Conservation (phyloP, 2,329 filamentous ascomycete genomes). For the Penicillium sp. region DNA sequence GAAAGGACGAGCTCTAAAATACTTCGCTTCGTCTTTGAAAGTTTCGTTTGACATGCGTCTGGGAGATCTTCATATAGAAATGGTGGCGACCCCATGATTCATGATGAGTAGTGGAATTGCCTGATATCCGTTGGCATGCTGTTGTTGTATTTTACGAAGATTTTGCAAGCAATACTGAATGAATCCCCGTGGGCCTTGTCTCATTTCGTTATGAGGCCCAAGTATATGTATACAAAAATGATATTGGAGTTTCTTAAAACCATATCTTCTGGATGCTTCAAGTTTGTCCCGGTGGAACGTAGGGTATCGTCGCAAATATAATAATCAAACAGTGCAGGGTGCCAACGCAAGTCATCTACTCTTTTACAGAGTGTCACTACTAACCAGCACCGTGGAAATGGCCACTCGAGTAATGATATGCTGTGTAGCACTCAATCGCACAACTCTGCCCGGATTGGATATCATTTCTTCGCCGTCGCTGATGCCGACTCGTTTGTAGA, state of each 20-base stretch:
- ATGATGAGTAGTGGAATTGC: constrained; percentile 8
- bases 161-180: background rate
- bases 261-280: background rate
- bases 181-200: background rate
- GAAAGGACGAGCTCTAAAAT: constrained; percentile 73
- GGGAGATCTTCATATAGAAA: background rate
- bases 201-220: background rate
- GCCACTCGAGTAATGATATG: background rate
- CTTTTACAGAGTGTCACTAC: background rate
- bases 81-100: background rate
- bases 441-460: background rate
- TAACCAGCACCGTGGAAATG: background rate
- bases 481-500: constrained; percentile 45
- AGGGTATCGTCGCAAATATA: constrained; percentile 25
- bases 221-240: constrained; percentile 8
- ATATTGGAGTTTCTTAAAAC: background rate
- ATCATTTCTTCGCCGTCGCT: constrained; percentile 21
- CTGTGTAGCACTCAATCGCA: background rate
- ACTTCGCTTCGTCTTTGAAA: constrained; percentile 17
- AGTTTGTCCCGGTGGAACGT: constrained; percentile 10
- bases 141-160: constrained; percentile 18
- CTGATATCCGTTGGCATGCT: constrained; percentile 8
- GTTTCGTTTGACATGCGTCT: constrained; percentile 16
- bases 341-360: background rate
- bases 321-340: constrained; percentile 1